Base-by-base conservation (phyloP, 177 flowering plant species). In the Tripterygium wilfordii region DNA sequence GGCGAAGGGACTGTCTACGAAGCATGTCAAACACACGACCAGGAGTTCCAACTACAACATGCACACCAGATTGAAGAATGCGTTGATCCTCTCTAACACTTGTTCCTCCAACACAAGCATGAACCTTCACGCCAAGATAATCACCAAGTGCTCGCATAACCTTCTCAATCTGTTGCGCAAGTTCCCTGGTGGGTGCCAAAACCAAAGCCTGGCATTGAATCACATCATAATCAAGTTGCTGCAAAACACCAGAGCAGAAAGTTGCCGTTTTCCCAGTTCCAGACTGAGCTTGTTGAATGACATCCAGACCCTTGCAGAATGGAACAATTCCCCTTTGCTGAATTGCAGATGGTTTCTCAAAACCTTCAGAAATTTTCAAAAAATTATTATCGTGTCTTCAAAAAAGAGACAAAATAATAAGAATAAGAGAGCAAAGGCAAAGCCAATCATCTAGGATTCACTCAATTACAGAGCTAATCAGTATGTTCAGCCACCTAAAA, bases 191-290 rank as follows among this genome's bases (percentile, higher is more conserved):
- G 16, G 96, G 92, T 12, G 96, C 96, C 62, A 88, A 63, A 33
- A 85, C 94, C 70, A 88, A 58, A 28, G 88, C 88, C 61, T 88
- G 96, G 49, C 96, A 85, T 49, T 88, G 81, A 17, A 84, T 79
- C 2, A 70, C 16, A 39, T 40, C 60, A 56, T 84, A 88, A 54
- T 88, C 90, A 45, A 88, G 82, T 67, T 87, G 92, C 66, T 87
- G 92, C 18, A 87, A 63, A 45, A 87, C 66, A 19, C 94, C 94
- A 54, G 96, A 85, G 70, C 96, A 85, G 62, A 88, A 88, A n/a
- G 96, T 88, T 24, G 96, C 96, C 7, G 92, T 87, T 48, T 88
- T 88, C 35, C 96, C 96, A 23, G 96, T 88, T 29, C 96, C 95
- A 31, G 96, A 88, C 51, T 88, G 96, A 15, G 96, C 96, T 52